Conservation (phyloP, 2,329 filamentous ascomycete species). For the Exophiala mesophila region DNA sequence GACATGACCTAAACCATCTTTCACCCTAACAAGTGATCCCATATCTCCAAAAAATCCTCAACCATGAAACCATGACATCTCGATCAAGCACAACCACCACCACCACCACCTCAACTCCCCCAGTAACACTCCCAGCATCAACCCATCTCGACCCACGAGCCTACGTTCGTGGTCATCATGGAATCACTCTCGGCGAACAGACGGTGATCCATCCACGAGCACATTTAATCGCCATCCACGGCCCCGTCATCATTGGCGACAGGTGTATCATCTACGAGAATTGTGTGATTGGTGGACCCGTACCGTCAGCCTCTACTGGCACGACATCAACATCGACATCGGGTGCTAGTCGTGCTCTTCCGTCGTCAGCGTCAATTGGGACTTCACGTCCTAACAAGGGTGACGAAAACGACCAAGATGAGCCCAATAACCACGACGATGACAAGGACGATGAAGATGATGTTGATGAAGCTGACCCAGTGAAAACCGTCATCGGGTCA, state of each 20-base stretch:
- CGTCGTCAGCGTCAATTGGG: background rate
- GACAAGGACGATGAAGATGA: background rate
- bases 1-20: no score
- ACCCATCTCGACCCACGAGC: constrained; percentile 43
- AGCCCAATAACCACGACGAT: background rate
- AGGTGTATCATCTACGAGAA: constrained; percentile 76
- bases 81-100: constrained; percentile 6
- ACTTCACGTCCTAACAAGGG: constrained; percentile 3
- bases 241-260: constrained; percentile 74
- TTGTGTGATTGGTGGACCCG: constrained; percentile 40
- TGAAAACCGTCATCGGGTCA: constrained; percentile 34
- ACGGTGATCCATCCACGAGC: constrained; percentile 82
- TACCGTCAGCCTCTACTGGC: constrained; percentile 35
- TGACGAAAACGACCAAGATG: constrained; percentile 1
- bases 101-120: constrained; percentile 26
- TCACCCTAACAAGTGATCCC: no score
- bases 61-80: constrained; percentile 19
- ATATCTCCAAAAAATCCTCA: constrained; percentile 32
- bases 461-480: constrained; percentile 8
- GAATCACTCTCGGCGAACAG: constrained; percentile 71
- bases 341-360: constrained; percentile 7
- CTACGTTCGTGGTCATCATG: constrained; percentile 63
- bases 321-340: constrained; percentile 10
- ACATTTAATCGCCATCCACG: constrained; percentile 70
- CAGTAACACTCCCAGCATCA: constrained; percentile 33